Evolutionary conservation across 2,329 filamentous ascomycete genomes (phyloP), one percentile per base, ranked within the genome.

Genomic region (Aureobasidium sp.): DNA sequence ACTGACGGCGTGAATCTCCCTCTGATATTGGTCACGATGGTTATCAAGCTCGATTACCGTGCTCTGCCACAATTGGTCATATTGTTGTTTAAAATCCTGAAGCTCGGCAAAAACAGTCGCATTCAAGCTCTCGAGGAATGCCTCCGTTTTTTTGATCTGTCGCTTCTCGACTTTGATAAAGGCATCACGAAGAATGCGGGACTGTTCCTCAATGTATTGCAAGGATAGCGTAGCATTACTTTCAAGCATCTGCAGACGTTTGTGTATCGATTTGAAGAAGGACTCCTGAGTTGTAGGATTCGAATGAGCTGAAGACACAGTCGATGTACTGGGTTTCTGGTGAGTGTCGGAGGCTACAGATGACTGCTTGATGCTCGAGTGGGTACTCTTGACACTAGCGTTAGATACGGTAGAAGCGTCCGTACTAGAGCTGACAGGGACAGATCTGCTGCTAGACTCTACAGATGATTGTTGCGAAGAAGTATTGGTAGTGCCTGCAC

Each of bases 141-240:
- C 80, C 26, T 88, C 87, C 1, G 93, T 90, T 71, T 93, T 94
- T n/a, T 84, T 79, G 17, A 95, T 78, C 72, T 97, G 94, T 60
- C 88, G 87, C 68, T 91, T 91, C 74, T 97, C 93, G 34, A 95
- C 88, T 69, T 89, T 89, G 61, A 85, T 84, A 65, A 97, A 90
- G 0, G 91, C 90, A 67, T 97, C 91, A 51, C 93, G 88, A 42
- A 97, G 80, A 65, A 96, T 91, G 53, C 87, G 88, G 4, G 93
- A 97, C 73, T 97, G 94, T 64, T 96, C 91, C 76, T 97, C 93
- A 64, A 99, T 96, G 71, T 99, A 99, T 70, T 96, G 90, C 9
- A 97, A 79, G 0, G 92, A 96, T 12, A 97, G 80, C 0, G 93
- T 96, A 12, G 92, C 91, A 72, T 97, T 99, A 17, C 90, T 85